Conservation (phyloP, 306 rosid genomes). For the Trifolium dubium region DNA sequence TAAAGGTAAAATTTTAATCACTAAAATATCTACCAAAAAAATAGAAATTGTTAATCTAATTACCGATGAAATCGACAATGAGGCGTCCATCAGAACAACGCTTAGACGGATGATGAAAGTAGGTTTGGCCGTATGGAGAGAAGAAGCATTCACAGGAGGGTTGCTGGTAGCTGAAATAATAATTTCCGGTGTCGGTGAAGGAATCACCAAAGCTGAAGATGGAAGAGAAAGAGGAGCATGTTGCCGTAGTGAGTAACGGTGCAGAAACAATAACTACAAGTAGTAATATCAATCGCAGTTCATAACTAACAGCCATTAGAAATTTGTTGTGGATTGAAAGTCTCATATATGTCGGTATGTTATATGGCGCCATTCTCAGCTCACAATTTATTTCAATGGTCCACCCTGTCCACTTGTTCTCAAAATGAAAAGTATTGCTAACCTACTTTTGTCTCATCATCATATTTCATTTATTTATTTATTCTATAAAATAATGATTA, state of each 20-base stretch:
- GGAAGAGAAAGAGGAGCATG: constrained; percentile 41
- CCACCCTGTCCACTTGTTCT: no score
- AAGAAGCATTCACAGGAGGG: background rate
- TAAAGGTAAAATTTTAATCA: no score
- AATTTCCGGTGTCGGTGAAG: constrained; percentile 61
- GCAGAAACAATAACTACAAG: background rate
- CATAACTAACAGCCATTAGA: background rate
- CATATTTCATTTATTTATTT: no score
- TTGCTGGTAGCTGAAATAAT: constrained; percentile 11
- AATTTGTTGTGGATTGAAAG: background rate
- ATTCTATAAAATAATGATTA: no score
- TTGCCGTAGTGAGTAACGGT: background rate
- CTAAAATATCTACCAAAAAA: no score
- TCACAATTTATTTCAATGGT: no score
- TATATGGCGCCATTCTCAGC: no score
- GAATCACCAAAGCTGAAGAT: constrained; percentile 79
- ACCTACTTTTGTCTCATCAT: no score
- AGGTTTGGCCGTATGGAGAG: constrained; percentile 70
- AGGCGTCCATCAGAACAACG: constrained; percentile 89
- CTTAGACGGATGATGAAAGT: constrained; percentile 60
- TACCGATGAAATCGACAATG: constrained; percentile 65
- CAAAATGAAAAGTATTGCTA: no score
- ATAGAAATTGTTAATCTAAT: no score
- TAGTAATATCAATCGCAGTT: background rate
- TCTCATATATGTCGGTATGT: no score